These are phyloP conservation scores for Epicoccum nigrum DNA, from an alignment of 2,329 filamentous ascomycete genomes.

Conservation along the genomic window DNA sequence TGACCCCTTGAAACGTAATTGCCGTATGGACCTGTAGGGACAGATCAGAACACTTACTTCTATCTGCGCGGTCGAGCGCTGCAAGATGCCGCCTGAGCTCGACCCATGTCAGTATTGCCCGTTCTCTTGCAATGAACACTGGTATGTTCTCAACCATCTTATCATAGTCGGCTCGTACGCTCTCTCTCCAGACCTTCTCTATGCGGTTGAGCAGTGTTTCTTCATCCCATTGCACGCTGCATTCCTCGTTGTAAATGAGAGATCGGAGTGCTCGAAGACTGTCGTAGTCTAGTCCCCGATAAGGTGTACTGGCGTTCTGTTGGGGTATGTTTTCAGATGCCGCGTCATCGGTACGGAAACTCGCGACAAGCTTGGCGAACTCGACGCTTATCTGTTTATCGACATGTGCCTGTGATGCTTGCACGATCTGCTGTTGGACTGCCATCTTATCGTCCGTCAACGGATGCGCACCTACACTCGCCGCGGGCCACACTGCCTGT, in stretches of 20 bases:
- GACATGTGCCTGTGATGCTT: slow-evolving; percentile 28
- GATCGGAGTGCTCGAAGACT: slow-evolving; percentile 38
- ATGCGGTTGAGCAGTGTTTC: slow-evolving; percentile 38
- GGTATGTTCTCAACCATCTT: slow-evolving; percentile 36
- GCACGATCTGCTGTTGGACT: slow-evolving; percentile 28
- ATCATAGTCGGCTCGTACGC: slow-evolving; percentile 34
- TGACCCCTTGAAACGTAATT: slow-evolving; percentile 2
- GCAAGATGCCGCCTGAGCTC: slow-evolving; percentile 43
- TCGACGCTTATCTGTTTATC: slow-evolving; percentile 37
- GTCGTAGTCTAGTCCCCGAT: slow-evolving; percentile 40
- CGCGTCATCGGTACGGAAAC: slow-evolving; percentile 33
- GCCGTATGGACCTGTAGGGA: slow-evolving; percentile 1
- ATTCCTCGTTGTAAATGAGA: slow-evolving; percentile 40
- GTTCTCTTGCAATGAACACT: slow-evolving; percentile 41
- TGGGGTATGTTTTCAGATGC: slow-evolving; percentile 29
- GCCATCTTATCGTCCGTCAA: slow-evolving; percentile 22
- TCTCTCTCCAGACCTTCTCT: slow-evolving; percentile 41
- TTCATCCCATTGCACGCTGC: slow-evolving; percentile 33
- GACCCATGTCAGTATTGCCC: slow-evolving; percentile 45
- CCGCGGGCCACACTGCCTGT: slow-evolving; percentile 19
- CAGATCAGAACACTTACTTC: slow-evolving; percentile 31
- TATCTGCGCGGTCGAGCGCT: slow-evolving; percentile 41
- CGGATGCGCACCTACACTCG: slow-evolving; percentile 11
- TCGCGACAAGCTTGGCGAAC: slow-evolving; percentile 36
- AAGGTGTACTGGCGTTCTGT: slow-evolving; percentile 27